phyloP scores from a whole-genome alignment of 31 red algal species.

The Odonthalia washingtoniensis region DNA sequence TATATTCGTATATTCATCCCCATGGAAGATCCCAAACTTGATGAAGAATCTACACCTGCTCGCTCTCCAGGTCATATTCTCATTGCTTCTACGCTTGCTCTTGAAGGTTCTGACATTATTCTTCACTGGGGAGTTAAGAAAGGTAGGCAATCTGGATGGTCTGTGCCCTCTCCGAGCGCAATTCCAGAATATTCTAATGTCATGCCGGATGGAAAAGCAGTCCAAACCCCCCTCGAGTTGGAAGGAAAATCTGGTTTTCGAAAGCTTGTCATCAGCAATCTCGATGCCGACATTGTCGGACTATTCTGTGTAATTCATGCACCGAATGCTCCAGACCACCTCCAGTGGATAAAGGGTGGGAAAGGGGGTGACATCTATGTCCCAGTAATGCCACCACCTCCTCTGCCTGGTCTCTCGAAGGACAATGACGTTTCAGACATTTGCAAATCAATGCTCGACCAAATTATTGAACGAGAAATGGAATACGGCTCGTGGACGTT shows the following conservation, averaged over 20 bases:
- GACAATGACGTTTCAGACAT: conserved; percentile 60
- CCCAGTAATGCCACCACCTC: conserved; percentile 55
- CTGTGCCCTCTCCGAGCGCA: conserved; percentile 35
- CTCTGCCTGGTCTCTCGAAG: conserved; percentile 71
- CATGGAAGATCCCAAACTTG: neutral
- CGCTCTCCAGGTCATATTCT: conserved; percentile 23
- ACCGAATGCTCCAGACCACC: conserved; percentile 65
- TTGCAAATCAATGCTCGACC: conserved; percentile 69
- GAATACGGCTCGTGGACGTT: conserved; percentile 98
- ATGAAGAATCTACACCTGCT: conserved; percentile 11
- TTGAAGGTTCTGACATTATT: conserved; percentile 76
- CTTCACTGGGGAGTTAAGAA: conserved; percentile 93
- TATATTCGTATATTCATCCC: conserved; percentile 50
- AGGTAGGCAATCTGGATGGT: conserved; percentile 64
- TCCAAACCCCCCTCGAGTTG: conserved; percentile 51
- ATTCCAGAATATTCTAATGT: conserved; percentile 51
- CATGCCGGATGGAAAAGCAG: conserved; percentile 88
- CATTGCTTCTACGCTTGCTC: conserved; percentile 72
- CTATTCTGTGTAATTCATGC: conserved; percentile 82
- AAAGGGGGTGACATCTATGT: conserved; percentile 77
- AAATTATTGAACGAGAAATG: conserved; percentile 91
- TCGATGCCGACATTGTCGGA: conserved; percentile 53
- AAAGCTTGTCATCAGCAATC: conserved; percentile 54
- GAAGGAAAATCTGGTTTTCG: conserved; percentile 73
- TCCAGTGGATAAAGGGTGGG: conserved; percentile 71